Conservation (phyloP, 805 yeast genomes). For the Yamadazyma sp. region DNA sequence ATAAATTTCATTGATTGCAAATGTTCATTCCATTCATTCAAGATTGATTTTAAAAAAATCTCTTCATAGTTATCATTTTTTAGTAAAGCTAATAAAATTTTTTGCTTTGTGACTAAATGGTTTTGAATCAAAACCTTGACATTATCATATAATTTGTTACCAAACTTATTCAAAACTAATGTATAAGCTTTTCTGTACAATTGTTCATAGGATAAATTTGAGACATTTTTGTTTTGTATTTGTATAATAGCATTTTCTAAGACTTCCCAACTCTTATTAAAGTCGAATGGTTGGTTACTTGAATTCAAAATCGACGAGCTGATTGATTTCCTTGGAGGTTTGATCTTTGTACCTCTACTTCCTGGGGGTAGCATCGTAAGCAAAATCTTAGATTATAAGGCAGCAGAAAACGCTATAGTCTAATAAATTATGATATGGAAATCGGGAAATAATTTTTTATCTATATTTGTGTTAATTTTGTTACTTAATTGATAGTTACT, state of each 20-base stretch:
- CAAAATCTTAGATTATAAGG: too few species aligned
- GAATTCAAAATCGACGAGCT: conserved; percentile 14
- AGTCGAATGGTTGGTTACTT: conserved; percentile 42
- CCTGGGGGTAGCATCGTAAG: conserved; percentile 28
- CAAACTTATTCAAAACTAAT: conserved; percentile 67
- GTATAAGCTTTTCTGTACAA: conserved; percentile 77
- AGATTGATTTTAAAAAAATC: conserved; percentile 34
- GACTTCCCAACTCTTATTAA: conserved; percentile 64
- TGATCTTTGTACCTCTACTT: conserved; percentile 53
- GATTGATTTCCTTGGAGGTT: conserved; percentile 56
- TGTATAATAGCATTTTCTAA: conserved; percentile 66
- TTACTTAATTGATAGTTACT: too few species aligned
- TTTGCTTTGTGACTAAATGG: conserved; percentile 37
- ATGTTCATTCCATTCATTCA: conserved; percentile 68
- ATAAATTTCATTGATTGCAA: conserved; percentile 70
- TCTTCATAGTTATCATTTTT: conserved; percentile 18
- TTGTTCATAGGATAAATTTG: conserved; percentile 75
- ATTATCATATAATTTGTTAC: conserved; percentile 61
- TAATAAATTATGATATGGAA: conserved; percentile 4
- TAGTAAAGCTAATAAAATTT: conserved; percentile 16
- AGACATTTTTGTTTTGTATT: conserved; percentile 70
- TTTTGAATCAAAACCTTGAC: conserved; percentile 47
- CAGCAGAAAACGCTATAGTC: neutral
- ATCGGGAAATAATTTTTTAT: too few species aligned
- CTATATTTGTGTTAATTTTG: too few species aligned